These are phyloP conservation scores for Beverwykella pulmonaria DNA, from an alignment of 495 filamentous ascomycete species.

Conservation along the genomic window DNA sequence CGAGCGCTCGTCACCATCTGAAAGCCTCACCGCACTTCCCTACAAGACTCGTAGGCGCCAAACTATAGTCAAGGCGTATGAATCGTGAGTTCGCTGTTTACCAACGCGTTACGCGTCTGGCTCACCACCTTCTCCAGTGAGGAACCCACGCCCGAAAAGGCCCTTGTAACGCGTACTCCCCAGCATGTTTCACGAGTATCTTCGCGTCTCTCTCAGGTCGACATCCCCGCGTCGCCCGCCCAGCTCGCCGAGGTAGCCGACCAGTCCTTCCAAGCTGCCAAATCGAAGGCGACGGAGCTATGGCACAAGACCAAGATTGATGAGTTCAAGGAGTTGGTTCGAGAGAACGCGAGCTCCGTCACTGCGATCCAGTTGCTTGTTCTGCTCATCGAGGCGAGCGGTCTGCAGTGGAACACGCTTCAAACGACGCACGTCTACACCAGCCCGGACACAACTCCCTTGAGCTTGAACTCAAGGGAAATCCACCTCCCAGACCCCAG, in stretches of 20 bases:
- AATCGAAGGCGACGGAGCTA: conserved; percentile 51
- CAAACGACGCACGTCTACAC: conserved; percentile 70
- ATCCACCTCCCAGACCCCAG: conserved; percentile 82
- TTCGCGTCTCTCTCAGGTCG: conserved; percentile 40
- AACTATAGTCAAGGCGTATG: conserved; percentile 16
- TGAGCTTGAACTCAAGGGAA: conserved; percentile 53
- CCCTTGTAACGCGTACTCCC: conserved; percentile 58
- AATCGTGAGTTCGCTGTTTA: conserved; percentile 40
- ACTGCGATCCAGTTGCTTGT: conserved; percentile 58
- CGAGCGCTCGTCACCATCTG: conserved; percentile 51
- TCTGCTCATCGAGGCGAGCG: conserved; percentile 60
- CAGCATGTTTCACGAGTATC: conserved; percentile 57
- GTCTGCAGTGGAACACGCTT: conserved; percentile 63
- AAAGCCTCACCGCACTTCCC: conserved; percentile 43
- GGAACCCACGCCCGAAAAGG: conserved; percentile 30
- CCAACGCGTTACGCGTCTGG: conserved; percentile 37
- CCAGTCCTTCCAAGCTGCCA: conserved; percentile 65
- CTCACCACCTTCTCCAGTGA: conserved; percentile 28
- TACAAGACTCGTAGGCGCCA: conserved; percentile 43
- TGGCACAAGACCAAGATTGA: conserved; percentile 53
- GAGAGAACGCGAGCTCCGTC: conserved; percentile 49
- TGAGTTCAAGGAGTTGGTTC: conserved; percentile 57
- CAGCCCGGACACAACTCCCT: conserved; percentile 49
- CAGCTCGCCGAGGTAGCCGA: conserved; percentile 84
- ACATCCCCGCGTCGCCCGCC: conserved; percentile 80